Percentiles rank a stretch among this genome's conserved stretches.
Evolutionary conservation across 257 asterid genomes (phyloP).

Genomic region (Capsicum rhomboideum): DNA sequence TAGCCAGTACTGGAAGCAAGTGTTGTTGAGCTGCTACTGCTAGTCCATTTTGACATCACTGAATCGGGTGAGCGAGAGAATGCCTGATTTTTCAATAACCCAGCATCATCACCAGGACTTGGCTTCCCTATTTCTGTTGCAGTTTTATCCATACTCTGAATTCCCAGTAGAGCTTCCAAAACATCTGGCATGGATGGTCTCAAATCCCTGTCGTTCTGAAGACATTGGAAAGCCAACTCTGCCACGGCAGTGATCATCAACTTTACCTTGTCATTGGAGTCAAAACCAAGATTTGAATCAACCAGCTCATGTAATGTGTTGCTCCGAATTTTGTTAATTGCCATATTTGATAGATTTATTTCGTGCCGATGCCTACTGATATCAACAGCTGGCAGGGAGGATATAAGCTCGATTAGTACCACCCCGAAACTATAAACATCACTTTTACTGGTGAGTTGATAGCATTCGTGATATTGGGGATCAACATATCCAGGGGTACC

Average conservation of each 20-base stretch:
- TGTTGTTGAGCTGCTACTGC: slow-evolving; percentile 1
- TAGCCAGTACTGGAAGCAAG: not conserved
- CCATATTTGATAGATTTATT: slow-evolving; percentile 68
- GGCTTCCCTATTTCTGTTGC: slow-evolving; percentile 24
- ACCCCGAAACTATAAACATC: slow-evolving; percentile 88
- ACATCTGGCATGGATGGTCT: slow-evolving; percentile 78
- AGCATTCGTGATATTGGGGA: slow-evolving; percentile 76
- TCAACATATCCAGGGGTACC: slow-evolving; percentile 91
- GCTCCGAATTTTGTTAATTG: slow-evolving; percentile 61
- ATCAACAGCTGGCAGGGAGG: slow-evolving; percentile 75
- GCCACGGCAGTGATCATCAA: slow-evolving; percentile 44
- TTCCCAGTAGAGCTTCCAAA: slow-evolving; percentile 27
- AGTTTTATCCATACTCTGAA: slow-evolving; percentile 27
- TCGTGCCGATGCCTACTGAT: slow-evolving; percentile 57
- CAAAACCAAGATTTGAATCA: slow-evolving; percentile 48
- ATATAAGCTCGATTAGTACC: slow-evolving; percentile 67
- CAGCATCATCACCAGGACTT: slow-evolving; percentile 26
- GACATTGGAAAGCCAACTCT: slow-evolving; percentile 64
- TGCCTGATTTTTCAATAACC: slow-evolving; percentile 11
- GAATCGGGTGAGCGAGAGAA: slow-evolving; percentile 21
- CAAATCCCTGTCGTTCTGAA: slow-evolving; percentile 56
- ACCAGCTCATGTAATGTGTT: slow-evolving; percentile 52
- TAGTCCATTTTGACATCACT: slow-evolving; percentile 10
- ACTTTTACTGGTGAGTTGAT: slow-evolving; percentile 68
- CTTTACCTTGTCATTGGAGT: slow-evolving; percentile 24